phyloP scores from a whole-genome alignment of 257 asterid genomes.

The Solanum clarkiae region DNA sequence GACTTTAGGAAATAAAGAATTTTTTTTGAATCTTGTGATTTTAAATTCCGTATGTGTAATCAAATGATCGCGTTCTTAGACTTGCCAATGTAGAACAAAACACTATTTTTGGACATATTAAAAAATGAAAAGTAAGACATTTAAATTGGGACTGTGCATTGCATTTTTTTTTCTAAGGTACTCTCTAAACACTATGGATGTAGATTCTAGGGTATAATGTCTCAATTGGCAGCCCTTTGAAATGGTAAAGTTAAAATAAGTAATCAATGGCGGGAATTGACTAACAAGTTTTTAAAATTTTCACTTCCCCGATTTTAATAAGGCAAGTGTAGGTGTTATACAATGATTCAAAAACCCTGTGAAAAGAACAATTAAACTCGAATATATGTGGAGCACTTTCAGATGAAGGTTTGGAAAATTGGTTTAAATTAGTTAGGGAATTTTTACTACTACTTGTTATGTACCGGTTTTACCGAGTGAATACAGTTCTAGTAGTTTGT shows the following conservation, averaged over 20 bases:
- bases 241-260: background rate
- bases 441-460: background rate
- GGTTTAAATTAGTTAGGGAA: background rate
- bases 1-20: too few relatives aligned
- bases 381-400: background rate
- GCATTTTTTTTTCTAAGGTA: too few relatives aligned
- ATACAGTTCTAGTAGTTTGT: background rate
- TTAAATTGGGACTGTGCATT: too few relatives aligned
- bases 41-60: too few relatives aligned
- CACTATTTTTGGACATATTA: too few relatives aligned
- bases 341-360: background rate
- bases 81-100: too few relatives aligned
- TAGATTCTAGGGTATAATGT: background rate
- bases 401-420: background rate
- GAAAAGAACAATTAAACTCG: background rate
- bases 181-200: too few relatives aligned
- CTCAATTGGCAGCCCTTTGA: background rate
- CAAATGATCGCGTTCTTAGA: too few relatives aligned
- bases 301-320: background rate
- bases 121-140: too few relatives aligned
- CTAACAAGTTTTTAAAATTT: background rate
- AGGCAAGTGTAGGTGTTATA: background rate
- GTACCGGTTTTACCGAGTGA: background rate
- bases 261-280: background rate
- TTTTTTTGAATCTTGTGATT: too few relatives aligned